Base-by-base conservation (phyloP, 2,329 filamentous ascomycete species). In the Pseudogymnoascus sp. region DNA sequence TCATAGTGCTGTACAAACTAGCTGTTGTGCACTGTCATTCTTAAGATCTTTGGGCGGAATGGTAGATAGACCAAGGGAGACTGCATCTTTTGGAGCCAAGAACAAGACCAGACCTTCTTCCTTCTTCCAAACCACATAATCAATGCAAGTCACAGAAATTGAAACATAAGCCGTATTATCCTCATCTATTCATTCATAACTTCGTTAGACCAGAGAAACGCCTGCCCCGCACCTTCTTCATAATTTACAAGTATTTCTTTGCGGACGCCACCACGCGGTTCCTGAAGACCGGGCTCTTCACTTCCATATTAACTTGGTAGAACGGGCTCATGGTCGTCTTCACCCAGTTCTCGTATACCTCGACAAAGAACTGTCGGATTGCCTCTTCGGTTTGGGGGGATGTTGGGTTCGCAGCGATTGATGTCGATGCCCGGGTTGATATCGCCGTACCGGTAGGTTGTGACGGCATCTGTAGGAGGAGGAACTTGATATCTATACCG, bases 281-380 rank as follows among this genome's bases (percentile, higher is more conserved):
- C 68, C 90, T 83, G 75, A 99, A 99, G 1, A 97, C 84, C 0
- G 91, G 89, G 76, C 93, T 97, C 73, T 83, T 86, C 62, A 99
- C 87, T 69, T 90, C 87, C 81, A 89, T 89, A 68, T 96, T 93
- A 63, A 88, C 85, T 62, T 83, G 82, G 79, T 97, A 97, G 75
- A 99, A 99, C 0, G 95, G 95, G 73, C 86, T 97, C 95, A 99
- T 97, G 64, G 93, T 86, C 11, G 93, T 90, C 82, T 99, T 99
- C 68, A 96, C 85, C 88, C 93, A 99, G 69, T 87, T 91, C 77
- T 99, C 95, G 77, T 97, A 97, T 11, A 97, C 90, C 74, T 99
- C 95, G 14, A 84, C 82, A 79, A 99, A 96, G 79, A 97, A 99
- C 76, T 91, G 91, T 74, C 91, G 87, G 70, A 97, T 90, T 4